Percentiles rank a stretch among this genome's conserved stretches.
These are phyloP conservation scores for Hordeum vulgare DNA, from an alignment of 176 grass and related monocot species.

Conservation along the genomic window DNA sequence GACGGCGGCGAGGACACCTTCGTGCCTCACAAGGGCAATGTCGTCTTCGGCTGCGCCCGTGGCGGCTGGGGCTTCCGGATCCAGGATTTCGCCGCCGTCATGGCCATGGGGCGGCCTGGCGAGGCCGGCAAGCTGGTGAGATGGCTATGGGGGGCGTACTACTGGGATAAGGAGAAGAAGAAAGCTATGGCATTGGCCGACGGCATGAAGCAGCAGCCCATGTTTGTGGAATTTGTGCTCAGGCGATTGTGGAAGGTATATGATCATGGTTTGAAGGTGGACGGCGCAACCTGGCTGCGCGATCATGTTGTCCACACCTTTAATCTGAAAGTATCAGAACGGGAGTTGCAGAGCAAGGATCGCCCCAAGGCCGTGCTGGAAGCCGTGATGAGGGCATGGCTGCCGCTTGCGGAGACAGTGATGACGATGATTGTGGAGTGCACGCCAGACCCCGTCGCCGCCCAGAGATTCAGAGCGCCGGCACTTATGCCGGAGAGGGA, in stretches of 20 bases:
- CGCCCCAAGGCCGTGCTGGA: slow-evolving; percentile 47
- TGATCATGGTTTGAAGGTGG: slow-evolving; percentile 32
- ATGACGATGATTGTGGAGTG: slow-evolving; percentile 78
- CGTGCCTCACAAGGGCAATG: slow-evolving; percentile 82
- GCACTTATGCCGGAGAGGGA: slow-evolving; percentile 69
- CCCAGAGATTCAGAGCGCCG: slow-evolving; percentile 47
- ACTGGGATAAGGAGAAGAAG: slow-evolving; percentile 57
- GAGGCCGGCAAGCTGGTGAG: slow-evolving; percentile 25
- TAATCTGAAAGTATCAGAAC: slow-evolving; percentile 37
- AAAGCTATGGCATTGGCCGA: slow-evolving; percentile 53
- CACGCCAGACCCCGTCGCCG: slow-evolving; percentile 61
- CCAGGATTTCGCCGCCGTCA: slow-evolving; percentile 61
- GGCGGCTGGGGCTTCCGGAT: slow-evolving; percentile 91
- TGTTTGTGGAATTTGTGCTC: slow-evolving; percentile 83
- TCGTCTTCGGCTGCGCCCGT: slow-evolving; percentile 75
- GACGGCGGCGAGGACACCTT: slow-evolving; percentile 68
- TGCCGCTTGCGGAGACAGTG: slow-evolving; percentile 64
- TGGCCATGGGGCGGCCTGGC: slow-evolving; percentile 12
- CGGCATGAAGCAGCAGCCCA: slow-evolving; percentile 49
- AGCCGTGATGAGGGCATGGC: slow-evolving; percentile 74
- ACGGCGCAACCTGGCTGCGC: slow-evolving; percentile 9
- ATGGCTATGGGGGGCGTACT: slow-evolving; percentile 71
- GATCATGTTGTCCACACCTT: not conserved
- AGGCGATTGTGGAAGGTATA: slow-evolving; percentile 67
- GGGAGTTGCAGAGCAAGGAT: slow-evolving; percentile 75